These are phyloP conservation scores for Halophytophthora polymorphica DNA, from an alignment of 352 stramenopile species.

Conservation along the genomic window DNA sequence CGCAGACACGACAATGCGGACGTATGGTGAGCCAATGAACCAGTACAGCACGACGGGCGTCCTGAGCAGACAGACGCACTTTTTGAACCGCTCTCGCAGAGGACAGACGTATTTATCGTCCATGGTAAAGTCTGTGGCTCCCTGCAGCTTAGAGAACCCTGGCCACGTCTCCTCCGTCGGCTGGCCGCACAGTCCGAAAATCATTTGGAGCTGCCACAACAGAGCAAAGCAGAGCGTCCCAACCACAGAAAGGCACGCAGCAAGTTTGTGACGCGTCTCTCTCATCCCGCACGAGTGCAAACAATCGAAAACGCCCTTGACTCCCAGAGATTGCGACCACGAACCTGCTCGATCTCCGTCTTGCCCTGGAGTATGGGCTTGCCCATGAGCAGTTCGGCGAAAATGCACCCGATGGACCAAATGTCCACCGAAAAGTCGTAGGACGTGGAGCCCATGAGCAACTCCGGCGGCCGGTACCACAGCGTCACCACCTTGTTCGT, in stretches of 20 bases:
- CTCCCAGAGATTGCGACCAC: background rate
- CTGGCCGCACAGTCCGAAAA: constrained; percentile 74
- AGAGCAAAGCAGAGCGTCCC: background rate
- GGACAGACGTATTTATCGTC: constrained; percentile 78
- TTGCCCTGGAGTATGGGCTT: constrained; percentile 82
- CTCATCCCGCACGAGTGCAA: background rate
- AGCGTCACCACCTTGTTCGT: constrained; percentile 96
- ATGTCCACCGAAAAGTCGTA: constrained; percentile 93
- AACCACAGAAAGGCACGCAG: constrained; percentile 1
- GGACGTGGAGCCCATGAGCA: constrained; percentile 89
- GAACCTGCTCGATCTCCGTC: constrained; percentile 80
- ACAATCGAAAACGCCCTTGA: background rate
- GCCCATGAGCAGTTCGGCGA: constrained; percentile 74
- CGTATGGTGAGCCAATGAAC: constrained; percentile 1
- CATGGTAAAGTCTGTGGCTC: constrained; percentile 60
- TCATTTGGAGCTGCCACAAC: constrained; percentile 55
- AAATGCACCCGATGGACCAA: constrained; percentile 93
- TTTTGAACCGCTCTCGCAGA: constrained; percentile 76
- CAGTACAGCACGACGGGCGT: background rate
- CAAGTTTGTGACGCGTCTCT: background rate
- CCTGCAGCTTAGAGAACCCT: constrained; percentile 70
- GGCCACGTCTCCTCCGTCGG: constrained; percentile 82
- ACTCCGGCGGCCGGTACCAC: constrained; percentile 93
- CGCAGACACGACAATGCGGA: background rate
- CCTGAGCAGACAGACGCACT: constrained; percentile 33